Base-by-base conservation (phyloP, 2,329 filamentous ascomycete genomes). In the Tolypocladium tundrense region DNA sequence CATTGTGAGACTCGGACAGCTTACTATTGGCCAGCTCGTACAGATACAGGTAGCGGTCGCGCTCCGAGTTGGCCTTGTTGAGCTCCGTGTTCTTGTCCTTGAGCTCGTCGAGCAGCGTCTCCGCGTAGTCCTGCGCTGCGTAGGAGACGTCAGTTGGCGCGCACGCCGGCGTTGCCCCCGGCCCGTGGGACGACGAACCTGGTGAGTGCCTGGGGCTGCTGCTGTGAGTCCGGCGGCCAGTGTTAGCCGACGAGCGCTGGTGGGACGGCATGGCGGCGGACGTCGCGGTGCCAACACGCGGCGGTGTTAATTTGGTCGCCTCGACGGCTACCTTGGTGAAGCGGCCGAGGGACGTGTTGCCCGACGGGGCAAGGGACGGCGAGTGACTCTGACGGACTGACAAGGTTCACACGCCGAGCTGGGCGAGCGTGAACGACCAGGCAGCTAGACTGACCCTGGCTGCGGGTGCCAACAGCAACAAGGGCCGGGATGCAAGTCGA, bases 1-100 rank as follows among this genome's bases (percentile, higher is more conserved):
- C 53, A 33, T 60, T 37, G 43, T 62, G 67, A 37, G 59, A 58
- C 50, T 71, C 67, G 27, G 67, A 64, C 35, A 71, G 59, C 60
- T 69, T 70, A 58, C 66, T 65, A 56, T 60, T 69, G 54, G 67
- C 65, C 57, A 65, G 61, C 41, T 71, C 66, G 43, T 66, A 62
- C 53, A 62, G 62, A 19, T 55, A 58, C 58, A 68, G 64, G 59
- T 69, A 67, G 40, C 59, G 60, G 57, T 68, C 64, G 37, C 61
- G 57, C 19, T 67, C 65, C 6, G 56, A 60, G 33, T 55, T 42
- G 55, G 58, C 56, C 57, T 63, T 65, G 63, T 68, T 67, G 54
- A 67, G 57, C 48, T 66, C 57, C 10, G 65, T 67, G 55, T 66
- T 61, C 53, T 64, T 62, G 37, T 59, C 51, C 57, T 61, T 62